Base-by-base conservation (phyloP, 345 rosid genomes). In the Chamaenerion angustifolium region DNA sequence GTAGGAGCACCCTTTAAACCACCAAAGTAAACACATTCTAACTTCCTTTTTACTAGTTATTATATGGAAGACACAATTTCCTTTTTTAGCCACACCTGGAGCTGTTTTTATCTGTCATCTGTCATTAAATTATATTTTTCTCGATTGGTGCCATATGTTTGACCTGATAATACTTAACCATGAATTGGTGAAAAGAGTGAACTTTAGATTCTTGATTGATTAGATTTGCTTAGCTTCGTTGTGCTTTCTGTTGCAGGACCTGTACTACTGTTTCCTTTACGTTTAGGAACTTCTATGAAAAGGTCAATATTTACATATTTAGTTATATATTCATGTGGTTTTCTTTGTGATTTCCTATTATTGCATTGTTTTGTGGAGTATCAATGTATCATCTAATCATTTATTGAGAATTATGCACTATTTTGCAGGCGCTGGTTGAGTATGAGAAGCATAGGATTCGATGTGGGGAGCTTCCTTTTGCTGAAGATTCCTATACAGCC, bases 221-320 rank as follows among this genome's bases (percentile, higher is more conserved):
- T 8, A 5, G 12, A 45, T 37, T 45, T 40, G 45, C 40, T 51
- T 11, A 51, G 19, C 25, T 13, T 11, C 45, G 45, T 52, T 45
- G 27, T 53, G 42, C 43, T 54, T 21, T 21, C 48, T 12, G 43
- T 45, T 37, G 18, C 72, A 81, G 89, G 75, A 81, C 89, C 14
- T 81, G 89, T 53, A 81, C 89, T 55, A 78, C 85, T 40, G 85
- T 81, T 31, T 81, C 85, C 11, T 81, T 85, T 85, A 78, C 89
- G 44, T 81, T 81, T 58, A 76, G 89, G 42, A 74, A 67, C 48
- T 78, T 81, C 61, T 76, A 78, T 56, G 85, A 82, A 69, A 82
- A 78, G 85, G 89, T 78, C 8, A n/a, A 21, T 2, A 3, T 14
- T 40, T 43, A 12, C 45, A n/a, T 5, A 19, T 13, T 11, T 42